phyloP scores from a whole-genome alignment of 108 stramenopile genomes.

The Hondaea fermentalgiana region DNA sequence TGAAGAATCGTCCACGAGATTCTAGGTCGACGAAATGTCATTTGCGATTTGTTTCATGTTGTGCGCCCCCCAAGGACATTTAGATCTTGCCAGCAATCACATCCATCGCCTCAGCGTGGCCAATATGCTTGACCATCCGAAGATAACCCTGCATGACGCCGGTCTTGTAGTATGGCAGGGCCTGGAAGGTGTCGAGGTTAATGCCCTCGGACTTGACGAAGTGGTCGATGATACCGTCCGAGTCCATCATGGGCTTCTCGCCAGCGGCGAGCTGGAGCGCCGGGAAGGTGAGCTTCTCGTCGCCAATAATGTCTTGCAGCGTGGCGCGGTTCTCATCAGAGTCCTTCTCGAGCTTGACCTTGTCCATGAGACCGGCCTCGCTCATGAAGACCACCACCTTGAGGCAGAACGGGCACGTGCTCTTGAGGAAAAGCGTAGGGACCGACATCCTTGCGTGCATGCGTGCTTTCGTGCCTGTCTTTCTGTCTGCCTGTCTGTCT shows the following conservation, averaged over 20 bases:
- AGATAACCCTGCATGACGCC: not conserved
- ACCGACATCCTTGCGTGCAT: not conserved
- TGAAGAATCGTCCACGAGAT: too few relatives aligned
- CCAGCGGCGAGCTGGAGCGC: not conserved
- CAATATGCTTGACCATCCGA: not conserved
- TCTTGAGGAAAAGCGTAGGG: slow-evolving; percentile 3
- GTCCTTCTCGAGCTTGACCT: not conserved
- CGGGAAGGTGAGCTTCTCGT: not conserved
- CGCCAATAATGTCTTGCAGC: not conserved
- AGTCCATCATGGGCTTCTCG: not conserved
- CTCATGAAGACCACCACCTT: not conserved
- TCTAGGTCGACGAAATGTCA: too few relatives aligned
- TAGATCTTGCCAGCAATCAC: not conserved
- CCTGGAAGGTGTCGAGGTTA: not conserved
- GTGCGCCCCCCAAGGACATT: too few relatives aligned
- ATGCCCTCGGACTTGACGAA: not conserved
- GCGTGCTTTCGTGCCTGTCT: too few relatives aligned
- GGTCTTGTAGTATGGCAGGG: not conserved
- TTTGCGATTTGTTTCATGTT: too few relatives aligned
- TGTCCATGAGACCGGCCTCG: not conserved
- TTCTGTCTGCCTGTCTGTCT: not conserved
- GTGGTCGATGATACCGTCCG: not conserved
- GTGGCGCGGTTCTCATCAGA: not conserved
- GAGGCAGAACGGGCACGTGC: not conserved
- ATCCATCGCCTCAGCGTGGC: not conserved